Conservation (phyloP, 75 land plant genomes). For the Cryptomeria japonica region DNA sequence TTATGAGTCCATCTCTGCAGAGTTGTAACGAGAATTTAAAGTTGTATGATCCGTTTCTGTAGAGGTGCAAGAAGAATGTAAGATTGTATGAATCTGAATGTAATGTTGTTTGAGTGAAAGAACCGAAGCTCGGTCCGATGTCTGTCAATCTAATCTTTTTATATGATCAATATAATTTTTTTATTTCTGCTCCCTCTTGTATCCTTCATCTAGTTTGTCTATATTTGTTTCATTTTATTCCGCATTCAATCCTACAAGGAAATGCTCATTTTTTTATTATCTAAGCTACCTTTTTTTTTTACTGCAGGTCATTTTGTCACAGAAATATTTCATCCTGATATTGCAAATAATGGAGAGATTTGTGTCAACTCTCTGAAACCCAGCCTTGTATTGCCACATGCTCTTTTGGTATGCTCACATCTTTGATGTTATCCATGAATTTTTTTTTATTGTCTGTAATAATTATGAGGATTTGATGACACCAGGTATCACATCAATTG, state of each 20-base stretch:
- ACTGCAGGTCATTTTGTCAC: slow-evolving; percentile 88
- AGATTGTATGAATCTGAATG: no score
- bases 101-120: no score
- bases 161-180: no score
- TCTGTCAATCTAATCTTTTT: no score
- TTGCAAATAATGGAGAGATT: slow-evolving; percentile 93
- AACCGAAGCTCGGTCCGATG: no score
- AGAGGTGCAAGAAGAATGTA: no score
- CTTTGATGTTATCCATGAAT: not conserved
- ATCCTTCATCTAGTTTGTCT: no score
- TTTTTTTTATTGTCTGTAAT: not conserved
- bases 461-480: not conserved
- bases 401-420: slow-evolving; percentile 63
- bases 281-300: not conserved
- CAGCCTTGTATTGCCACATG: slow-evolving; percentile 91
- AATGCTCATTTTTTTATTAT: not conserved
- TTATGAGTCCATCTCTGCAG: no score
- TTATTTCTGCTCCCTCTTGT: no score
- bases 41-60: no score
- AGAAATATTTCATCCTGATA: slow-evolving; percentile 96
- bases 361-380: slow-evolving; percentile 97
- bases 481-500: not conserved
- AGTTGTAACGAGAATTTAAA: no score
- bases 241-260: not conserved
- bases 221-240: no score